A percentile compares a stretch with the other conserved stretches of the same genome.
These are phyloP conservation scores for Plasmodium berghei DNA, from an alignment of 169 alveolate genomes.

Conservation along the genomic window DNA sequence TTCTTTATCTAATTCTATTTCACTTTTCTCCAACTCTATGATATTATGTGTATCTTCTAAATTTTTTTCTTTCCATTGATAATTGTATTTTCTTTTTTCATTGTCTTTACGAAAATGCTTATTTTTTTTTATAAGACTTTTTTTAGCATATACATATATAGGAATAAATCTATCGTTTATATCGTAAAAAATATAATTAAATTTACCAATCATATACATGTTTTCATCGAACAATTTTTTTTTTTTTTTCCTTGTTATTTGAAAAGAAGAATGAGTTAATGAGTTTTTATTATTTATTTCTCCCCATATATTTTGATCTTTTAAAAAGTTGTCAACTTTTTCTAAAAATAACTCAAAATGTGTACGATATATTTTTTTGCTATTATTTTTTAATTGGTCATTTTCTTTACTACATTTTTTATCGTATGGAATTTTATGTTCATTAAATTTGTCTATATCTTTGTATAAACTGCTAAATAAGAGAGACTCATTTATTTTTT, in stretches of 20 bases:
- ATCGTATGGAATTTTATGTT: neutral
- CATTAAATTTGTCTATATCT: neutral
- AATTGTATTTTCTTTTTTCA: too few relatives aligned
- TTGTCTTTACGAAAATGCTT: neutral
- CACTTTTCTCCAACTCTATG: neutral
- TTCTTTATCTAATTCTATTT: neutral
- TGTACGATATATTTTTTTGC: neutral
- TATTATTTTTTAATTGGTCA: neutral
- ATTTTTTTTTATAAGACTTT: constrained; percentile 36
- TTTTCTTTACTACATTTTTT: neutral
- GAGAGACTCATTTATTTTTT: neutral
- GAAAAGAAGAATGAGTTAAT: neutral
- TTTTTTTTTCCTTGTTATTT: constrained; percentile 17
- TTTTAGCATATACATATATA: constrained; percentile 38
- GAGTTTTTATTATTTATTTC: constrained; percentile 9
- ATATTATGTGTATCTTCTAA: neutral
- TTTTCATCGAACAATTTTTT: constrained; percentile 43
- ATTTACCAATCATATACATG: constrained; percentile 57
- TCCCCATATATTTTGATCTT: constrained; percentile 8
- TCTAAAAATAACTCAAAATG: constrained; percentile 50
- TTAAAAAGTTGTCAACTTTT: constrained; percentile 41
- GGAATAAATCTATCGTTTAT: constrained; percentile 34
- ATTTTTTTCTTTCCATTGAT: neutral
- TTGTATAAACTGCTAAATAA: constrained; percentile 15
- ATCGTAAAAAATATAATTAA: constrained; percentile 52